Conservation (phyloP, 768 basidiomycete genomes). For the Lactarius hengduanensis region DNA sequence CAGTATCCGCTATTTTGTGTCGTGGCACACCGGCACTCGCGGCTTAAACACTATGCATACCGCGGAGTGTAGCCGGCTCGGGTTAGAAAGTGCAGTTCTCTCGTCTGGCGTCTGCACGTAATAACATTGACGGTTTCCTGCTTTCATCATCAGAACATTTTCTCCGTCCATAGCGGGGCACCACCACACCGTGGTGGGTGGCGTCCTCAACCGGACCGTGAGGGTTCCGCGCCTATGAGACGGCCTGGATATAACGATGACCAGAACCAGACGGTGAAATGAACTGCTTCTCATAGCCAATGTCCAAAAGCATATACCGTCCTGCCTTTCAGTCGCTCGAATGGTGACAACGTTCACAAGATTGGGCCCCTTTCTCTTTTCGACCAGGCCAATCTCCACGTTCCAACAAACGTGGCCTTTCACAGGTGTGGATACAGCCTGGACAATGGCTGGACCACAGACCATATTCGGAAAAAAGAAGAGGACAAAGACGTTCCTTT, state of each 20-base stretch:
- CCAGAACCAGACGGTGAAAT: neutral
- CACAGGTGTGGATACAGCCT: neutral
- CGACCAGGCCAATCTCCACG: neutral
- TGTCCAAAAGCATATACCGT: neutral
- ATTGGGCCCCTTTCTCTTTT: neutral
- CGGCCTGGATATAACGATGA: neutral
- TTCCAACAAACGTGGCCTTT: neutral
- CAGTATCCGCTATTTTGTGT: neutral
- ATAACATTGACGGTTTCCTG: neutral
- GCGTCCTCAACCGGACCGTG: neutral
- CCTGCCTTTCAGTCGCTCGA: neutral
- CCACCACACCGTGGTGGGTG: neutral
- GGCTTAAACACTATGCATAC: neutral
- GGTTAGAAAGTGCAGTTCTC: neutral
- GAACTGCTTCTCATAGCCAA: neutral
- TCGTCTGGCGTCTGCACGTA: neutral
- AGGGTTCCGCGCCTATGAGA: neutral
- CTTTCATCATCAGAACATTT: neutral
- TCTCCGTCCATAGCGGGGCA: neutral
- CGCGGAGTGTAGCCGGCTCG: neutral
- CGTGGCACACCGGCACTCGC: neutral
- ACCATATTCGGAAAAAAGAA: neutral
- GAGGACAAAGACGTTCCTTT: neutral
- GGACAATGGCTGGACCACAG: neutral
- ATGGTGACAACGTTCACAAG: neutral